Evolutionary conservation across 2,329 filamentous ascomycete species (phyloP).

Genomic region (Fusarium setosum): DNA sequence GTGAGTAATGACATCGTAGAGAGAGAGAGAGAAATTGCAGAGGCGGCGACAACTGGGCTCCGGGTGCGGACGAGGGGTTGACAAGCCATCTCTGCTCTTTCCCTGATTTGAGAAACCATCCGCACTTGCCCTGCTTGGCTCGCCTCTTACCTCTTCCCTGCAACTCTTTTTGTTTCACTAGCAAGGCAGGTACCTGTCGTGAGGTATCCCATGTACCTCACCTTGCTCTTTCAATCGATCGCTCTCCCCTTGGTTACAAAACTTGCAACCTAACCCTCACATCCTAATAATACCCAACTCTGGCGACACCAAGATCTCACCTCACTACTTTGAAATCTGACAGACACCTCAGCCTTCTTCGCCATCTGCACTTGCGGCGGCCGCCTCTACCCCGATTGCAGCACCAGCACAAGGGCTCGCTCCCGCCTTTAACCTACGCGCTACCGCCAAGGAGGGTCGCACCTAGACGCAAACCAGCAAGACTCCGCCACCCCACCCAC

Average conservation of each 20-base stretch:
- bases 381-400: not conserved
- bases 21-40: not conserved
- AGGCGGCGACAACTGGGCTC: not conserved
- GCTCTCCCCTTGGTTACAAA: not conserved
- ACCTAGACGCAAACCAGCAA: constrained; percentile 25
- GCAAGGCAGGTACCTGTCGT: constrained; percentile 15
- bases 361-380: not conserved
- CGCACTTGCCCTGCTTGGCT: constrained; percentile 10
- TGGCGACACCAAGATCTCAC: not conserved
- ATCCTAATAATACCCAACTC: constrained; percentile 1
- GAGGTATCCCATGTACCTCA: not conserved
- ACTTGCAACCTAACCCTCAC: not conserved
- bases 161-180: constrained; percentile 31
- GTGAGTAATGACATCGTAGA: not conserved
- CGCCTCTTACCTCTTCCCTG: constrained; percentile 18
- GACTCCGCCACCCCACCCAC: constrained; percentile 36
- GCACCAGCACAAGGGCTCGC: constrained; percentile 6
- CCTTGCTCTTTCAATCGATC: constrained; percentile 16
- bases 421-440: constrained; percentile 21
- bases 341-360: not conserved
- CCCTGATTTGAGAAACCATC: constrained; percentile 31
- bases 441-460: constrained; percentile 20
- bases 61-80: too few relatives aligned
- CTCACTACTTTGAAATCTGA: not conserved
- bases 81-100: constrained; percentile 11